Conservation (phyloP, 768 basidiomycete genomes). For the Pleurotus sapidus region DNA sequence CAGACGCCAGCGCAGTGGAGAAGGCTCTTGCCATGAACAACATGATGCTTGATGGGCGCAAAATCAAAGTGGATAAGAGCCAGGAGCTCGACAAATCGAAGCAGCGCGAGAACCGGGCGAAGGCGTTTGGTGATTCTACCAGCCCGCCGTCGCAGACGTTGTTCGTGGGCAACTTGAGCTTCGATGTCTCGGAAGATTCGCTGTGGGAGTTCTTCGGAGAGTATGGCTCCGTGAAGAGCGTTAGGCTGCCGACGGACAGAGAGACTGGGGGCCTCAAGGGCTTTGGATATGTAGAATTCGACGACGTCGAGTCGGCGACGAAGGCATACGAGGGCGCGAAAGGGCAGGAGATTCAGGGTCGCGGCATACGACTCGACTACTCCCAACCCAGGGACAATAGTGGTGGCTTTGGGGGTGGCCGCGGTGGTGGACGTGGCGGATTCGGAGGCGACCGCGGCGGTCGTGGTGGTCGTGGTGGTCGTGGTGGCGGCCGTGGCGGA, state of each 20-base stretch:
- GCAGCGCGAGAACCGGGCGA: constrained; percentile 65
- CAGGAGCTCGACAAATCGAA: constrained; percentile 55
- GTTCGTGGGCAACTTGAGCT: constrained; percentile 92
- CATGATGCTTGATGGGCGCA: constrained; percentile 88
- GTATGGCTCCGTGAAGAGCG: constrained; percentile 79
- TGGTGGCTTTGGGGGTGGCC: constrained; percentile 39
- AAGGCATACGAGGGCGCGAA: constrained; percentile 70
- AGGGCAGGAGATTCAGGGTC: constrained; percentile 79
- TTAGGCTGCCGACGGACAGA: constrained; percentile 89
- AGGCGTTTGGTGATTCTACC: constrained; percentile 69
- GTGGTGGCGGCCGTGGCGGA: constrained; percentile 37
- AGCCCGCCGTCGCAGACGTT: constrained; percentile 70
- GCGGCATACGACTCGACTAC: constrained; percentile 80
- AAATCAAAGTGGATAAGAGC: constrained; percentile 83
- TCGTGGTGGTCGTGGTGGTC: constrained; percentile 40
- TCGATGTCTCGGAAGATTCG: constrained; percentile 72
- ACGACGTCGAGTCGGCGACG: constrained; percentile 74
- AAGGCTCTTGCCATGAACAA: constrained; percentile 81
- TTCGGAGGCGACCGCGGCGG: constrained; percentile 46
- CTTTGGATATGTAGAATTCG: constrained; percentile 96
- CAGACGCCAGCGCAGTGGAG: constrained; percentile 66
- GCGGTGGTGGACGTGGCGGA: constrained; percentile 39
- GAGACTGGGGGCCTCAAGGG: constrained; percentile 91
- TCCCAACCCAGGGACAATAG: constrained; percentile 78
- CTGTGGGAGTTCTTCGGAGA: constrained; percentile 92